Percentiles rank a stretch among this genome's conserved stretches.
phyloP scores from a whole-genome alignment of 2,329 filamentous ascomycete species.

The Immersiporthe knoxdaviesiana region DNA sequence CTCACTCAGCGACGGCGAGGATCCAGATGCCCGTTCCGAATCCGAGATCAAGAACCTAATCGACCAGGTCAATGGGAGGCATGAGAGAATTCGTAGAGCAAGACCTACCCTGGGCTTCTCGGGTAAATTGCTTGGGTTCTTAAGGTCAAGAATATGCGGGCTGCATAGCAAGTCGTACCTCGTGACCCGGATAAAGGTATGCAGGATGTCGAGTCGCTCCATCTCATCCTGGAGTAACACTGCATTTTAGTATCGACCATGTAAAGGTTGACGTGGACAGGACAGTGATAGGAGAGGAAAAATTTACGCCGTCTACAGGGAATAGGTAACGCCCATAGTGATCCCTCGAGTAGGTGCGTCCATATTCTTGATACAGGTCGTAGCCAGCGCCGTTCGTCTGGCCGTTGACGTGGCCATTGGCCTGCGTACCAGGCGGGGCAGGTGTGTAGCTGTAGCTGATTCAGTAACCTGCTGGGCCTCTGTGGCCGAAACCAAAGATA shows the following conservation, averaged over 20 bases:
- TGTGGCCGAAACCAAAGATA: no score
- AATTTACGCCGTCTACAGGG: slow-evolving; percentile 59
- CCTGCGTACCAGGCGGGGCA: slow-evolving; percentile 15
- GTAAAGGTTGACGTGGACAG: not conserved
- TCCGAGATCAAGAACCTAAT: slow-evolving; percentile 66
- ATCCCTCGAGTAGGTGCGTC: slow-evolving; percentile 59
- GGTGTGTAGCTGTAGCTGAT: slow-evolving; percentile 20
- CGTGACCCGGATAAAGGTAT: slow-evolving; percentile 60
- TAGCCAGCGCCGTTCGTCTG: slow-evolving; percentile 2
- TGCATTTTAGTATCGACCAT: slow-evolving; percentile 19
- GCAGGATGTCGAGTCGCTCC: slow-evolving; percentile 65
- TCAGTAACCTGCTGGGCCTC: not conserved
- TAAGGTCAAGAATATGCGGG: slow-evolving; percentile 15
- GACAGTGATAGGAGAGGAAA: not conserved
- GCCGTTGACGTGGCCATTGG: no score
- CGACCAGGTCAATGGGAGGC: not conserved
- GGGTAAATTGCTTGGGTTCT: not conserved
- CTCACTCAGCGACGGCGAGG: slow-evolving; percentile 80
- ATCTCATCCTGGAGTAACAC: slow-evolving; percentile 49
- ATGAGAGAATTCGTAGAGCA: not conserved
- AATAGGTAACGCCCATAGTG: slow-evolving; percentile 61
- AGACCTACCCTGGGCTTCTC: slow-evolving; percentile 11
- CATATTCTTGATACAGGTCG: slow-evolving; percentile 48
- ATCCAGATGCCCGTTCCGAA: slow-evolving; percentile 92
- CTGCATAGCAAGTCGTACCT: slow-evolving; percentile 38